These are phyloP conservation scores for Iris pallida DNA, from an alignment of 116 monocot species.

Conservation along the genomic window DNA sequence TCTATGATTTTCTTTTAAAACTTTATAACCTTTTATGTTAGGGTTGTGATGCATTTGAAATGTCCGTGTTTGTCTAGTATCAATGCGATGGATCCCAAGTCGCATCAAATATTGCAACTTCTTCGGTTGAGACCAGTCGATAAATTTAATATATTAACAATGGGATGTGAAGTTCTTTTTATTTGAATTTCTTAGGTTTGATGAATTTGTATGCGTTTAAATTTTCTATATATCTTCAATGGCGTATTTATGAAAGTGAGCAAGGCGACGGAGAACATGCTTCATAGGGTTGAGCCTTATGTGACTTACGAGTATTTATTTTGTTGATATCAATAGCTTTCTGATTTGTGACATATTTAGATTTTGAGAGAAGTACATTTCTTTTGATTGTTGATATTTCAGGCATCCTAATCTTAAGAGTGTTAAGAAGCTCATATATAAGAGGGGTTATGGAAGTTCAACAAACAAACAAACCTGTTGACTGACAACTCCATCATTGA, in stretches of 20 bases:
- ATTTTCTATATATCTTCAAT: constrained; percentile 69
- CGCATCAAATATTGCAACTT: constrained; percentile 76
- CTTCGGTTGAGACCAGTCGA: constrained; percentile 78
- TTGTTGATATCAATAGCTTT: background rate
- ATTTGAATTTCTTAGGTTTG: background rate
- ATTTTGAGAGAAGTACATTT: background rate
- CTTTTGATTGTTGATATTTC: background rate
- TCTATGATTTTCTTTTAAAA: no score
- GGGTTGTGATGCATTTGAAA: background rate
- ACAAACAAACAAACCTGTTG: constrained; percentile 77
- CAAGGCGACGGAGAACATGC: constrained; percentile 87
- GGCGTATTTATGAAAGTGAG: constrained; percentile 91
- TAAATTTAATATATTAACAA: background rate
- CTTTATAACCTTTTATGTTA: background rate
- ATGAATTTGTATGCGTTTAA: background rate
- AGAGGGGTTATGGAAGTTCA: constrained; percentile 78
- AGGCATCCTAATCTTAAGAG: constrained; percentile 89
- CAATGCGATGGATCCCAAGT: constrained; percentile 88
- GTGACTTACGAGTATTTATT: constrained; percentile 76
- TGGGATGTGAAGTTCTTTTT: background rate
- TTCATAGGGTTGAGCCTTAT: constrained; percentile 89
- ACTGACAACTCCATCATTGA: constrained; percentile 69
- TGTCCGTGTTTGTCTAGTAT: constrained; percentile 37
- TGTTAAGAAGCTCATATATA: constrained; percentile 81
- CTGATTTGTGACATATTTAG: background rate